Evolutionary conservation across 2,329 filamentous ascomycete species (phyloP), one percentile per base, ranked within the genome.

Genomic region (Cryphonectria radicalis): DNA sequence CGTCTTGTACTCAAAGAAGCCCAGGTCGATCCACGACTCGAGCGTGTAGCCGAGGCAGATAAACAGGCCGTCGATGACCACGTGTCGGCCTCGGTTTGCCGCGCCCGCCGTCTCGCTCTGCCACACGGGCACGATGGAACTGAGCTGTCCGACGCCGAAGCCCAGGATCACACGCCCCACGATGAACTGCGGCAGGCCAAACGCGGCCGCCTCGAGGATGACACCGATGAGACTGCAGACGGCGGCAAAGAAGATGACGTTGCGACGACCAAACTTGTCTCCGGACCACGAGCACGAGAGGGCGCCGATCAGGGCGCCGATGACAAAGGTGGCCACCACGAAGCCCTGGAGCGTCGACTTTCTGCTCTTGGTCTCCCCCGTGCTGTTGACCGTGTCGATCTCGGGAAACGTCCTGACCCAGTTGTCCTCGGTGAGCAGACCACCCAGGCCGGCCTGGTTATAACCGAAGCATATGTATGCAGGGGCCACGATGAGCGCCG

Each of bases 151-250:
- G 69, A 80, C 74, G 75, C 86, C 87, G 69, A 86, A 80, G 43
- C 86, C 86, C 28, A 85, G 85, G 22, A 88, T 79, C 25, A 88
- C 74, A 69, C 86, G 82, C 22, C 84, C 85, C 50, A 86, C 80
- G 66, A 88, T 85, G 64, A 88, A 79, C 72, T 87, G 85, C 1
- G 82, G 76, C 5, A 87, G 80, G 3, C 76, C 69, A 75, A 83
- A 87, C 5, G 86, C 79, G 25, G 84, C 81, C 28, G 80, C 80
- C 74, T 87, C 84, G 50, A 88, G 78, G 42, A 81, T 79, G 66
- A 84, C 83, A 32, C 85, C 86, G 60, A 88, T 76, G 4, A 85
- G 79, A 80, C 87, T 86, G 74, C 87, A 84, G 22, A 80, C 74
- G 3, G 81, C 85, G 4, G 84, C 84, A 13, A 82, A 67, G 75